Percentiles rank a stretch among this genome's conserved stretches.
phyloP scores from a whole-genome alignment of 2,329 filamentous ascomycete genomes.

The Aaosphaeria arxii region DNA sequence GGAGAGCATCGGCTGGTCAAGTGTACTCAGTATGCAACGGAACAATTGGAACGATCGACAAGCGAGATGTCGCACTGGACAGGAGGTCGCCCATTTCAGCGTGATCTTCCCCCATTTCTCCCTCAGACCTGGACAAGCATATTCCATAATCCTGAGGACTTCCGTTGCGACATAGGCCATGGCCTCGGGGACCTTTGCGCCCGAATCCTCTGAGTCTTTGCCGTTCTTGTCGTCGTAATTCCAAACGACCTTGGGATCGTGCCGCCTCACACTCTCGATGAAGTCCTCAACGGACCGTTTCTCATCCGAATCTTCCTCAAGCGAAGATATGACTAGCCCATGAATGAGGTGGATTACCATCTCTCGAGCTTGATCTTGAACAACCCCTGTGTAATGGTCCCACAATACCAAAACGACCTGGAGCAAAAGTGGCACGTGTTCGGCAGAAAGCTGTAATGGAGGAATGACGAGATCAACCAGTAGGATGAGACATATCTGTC shows the following conservation, averaged over 20 bases:
- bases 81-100: conserved; percentile 93
- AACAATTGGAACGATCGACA: conserved; percentile 98
- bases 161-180: conserved; percentile 84
- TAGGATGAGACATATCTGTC: conserved; percentile 88
- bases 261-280: conserved; percentile 80
- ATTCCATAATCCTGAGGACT: conserved; percentile 80
- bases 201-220: conserved; percentile 64
- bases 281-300: conserved; percentile 81
- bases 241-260: conserved; percentile 86
- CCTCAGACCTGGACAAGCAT: conserved; percentile 80
- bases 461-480: conserved; percentile 96
- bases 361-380: conserved; percentile 94
- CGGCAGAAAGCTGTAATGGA: conserved; percentile 73
- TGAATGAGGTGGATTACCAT: conserved; percentile 98
- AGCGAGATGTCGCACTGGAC: conserved; percentile 88
- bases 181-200: conserved; percentile 76
- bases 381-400: conserved; percentile 94
- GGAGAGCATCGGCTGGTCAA: conserved; percentile 91
- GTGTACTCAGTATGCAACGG: conserved; percentile 82
- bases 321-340: conserved; percentile 79
- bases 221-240: conserved; percentile 90
- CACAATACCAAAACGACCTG: conserved; percentile 92
- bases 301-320: conserved; percentile 66
- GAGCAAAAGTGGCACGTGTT: conserved; percentile 80
- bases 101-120: conserved; percentile 90